phyloP scores from a whole-genome alignment of 139 green algal species.

The Chlamydomonas incerta region DNA sequence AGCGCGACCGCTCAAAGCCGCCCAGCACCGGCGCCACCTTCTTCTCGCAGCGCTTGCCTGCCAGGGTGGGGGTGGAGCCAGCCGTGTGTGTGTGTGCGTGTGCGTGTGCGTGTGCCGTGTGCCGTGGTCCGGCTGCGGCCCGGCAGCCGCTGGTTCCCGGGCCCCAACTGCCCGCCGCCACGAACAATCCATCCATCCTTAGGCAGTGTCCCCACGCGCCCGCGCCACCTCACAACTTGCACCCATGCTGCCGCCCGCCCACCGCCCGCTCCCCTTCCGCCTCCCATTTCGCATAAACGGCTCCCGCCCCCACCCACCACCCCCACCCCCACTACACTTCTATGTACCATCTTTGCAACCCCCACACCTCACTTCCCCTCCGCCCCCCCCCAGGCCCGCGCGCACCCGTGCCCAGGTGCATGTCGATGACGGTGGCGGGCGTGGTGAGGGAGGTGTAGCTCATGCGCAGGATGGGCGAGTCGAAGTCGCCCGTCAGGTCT shows the following conservation, averaged over 20 bases:
- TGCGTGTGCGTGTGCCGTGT: too few species aligned
- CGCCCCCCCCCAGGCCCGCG: background rate
- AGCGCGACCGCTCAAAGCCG: conserved; percentile 81
- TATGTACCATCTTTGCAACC: background rate
- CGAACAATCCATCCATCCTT: too few species aligned
- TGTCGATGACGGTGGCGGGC: conserved; percentile 81
- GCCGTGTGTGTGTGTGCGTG: too few species aligned
- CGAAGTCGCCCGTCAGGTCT: conserved; percentile 82
- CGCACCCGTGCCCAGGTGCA: conserved; percentile 77
- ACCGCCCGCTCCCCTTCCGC: too few species aligned
- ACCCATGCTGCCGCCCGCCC: too few species aligned
- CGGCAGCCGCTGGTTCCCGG: too few species aligned
- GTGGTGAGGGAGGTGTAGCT: conserved; percentile 85
- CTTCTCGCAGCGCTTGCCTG: conserved; percentile 66
- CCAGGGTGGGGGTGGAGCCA: background rate
- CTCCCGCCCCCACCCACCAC: background rate
- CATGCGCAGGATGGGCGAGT: conserved; percentile 80
- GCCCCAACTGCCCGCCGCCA: too few species aligned
- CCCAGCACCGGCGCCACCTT: conserved; percentile 88
- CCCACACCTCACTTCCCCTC: background rate
- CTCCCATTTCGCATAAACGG: too few species aligned
- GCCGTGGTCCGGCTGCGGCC: too few species aligned
- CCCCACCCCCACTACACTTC: background rate
- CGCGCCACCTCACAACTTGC: too few species aligned
- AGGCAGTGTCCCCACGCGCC: too few species aligned